Conservation (phyloP, 352 stramenopile species). For the Phytophthora litchii region DNA sequence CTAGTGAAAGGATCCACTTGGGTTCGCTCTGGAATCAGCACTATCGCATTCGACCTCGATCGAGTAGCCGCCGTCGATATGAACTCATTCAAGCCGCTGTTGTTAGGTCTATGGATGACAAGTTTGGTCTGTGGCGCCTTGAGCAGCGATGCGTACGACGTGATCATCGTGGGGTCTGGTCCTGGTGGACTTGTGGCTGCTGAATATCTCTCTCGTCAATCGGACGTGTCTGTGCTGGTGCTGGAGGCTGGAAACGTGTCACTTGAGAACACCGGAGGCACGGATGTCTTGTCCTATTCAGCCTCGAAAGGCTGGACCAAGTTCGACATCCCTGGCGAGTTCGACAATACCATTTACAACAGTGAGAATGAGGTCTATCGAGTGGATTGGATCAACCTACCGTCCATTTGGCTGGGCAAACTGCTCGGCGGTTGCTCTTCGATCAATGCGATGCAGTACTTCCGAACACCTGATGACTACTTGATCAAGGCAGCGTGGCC, state of each 20-base stretch:
- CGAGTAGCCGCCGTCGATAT: no score
- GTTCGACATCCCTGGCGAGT: conserved; percentile 60
- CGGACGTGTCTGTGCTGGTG: conserved; percentile 52
- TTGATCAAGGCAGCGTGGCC: conserved; percentile 45
- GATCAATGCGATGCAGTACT: conserved; percentile 83
- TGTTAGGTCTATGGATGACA: conserved; percentile 4
- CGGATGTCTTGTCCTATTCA: conserved; percentile 36
- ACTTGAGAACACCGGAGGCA: conserved; percentile 46
- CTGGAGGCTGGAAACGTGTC: conserved; percentile 55
- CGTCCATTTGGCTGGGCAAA: conserved; percentile 68
- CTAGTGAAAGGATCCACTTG: conserved; percentile 22
- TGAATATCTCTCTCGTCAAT: conserved; percentile 51
- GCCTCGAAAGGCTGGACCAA: conserved; percentile 31
- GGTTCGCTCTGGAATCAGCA: neutral
- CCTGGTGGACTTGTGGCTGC: conserved; percentile 62
- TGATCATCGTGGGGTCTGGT: conserved; percentile 62
- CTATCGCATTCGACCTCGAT: conserved; percentile 8
- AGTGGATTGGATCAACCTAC: conserved; percentile 44
- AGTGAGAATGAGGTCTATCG: conserved; percentile 49
- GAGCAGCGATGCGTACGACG: conserved; percentile 43
- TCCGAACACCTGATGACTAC: conserved; percentile 64
- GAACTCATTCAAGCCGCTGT: neutral
- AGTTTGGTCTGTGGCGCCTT: neutral
- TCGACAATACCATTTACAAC: conserved; percentile 56
- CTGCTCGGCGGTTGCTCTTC: conserved; percentile 79